phyloP scores from a whole-genome alignment of 495 filamentous ascomycete species.

The Immersiella caudata region DNA sequence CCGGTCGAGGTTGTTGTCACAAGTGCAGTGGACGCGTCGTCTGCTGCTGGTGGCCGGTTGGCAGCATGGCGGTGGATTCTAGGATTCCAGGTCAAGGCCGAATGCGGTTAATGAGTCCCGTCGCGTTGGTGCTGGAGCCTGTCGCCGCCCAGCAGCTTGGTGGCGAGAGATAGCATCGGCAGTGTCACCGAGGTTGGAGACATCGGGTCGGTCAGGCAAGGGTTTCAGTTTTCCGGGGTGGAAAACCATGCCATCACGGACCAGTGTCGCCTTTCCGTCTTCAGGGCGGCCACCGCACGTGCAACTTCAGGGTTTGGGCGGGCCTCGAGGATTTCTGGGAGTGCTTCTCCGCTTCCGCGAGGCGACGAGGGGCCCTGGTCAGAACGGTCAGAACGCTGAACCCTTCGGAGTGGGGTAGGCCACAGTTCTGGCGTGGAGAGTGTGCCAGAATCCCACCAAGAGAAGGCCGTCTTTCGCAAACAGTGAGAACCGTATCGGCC shows the following conservation, averaged over 20 bases:
- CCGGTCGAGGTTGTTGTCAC: background rate
- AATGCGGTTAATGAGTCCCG: constrained; percentile 19
- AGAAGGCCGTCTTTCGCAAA: background rate
- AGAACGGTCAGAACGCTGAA: background rate
- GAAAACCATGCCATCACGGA: constrained; percentile 2
- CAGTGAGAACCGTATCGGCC: background rate
- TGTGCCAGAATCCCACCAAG: background rate
- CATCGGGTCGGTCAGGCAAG: constrained; percentile 3
- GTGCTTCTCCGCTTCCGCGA: constrained; percentile 22
- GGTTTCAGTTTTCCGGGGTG: constrained; percentile 9
- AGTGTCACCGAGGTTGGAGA: constrained; percentile 4
- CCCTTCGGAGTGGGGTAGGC: background rate
- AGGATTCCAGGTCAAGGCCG: background rate
- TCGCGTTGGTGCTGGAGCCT: constrained; percentile 16
- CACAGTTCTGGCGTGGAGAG: background rate
- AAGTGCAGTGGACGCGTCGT: background rate
- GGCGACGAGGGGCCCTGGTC: constrained; percentile 9
- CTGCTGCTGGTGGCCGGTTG: background rate
- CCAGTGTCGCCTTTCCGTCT: constrained; percentile 3
- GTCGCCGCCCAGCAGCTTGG: constrained; percentile 10
- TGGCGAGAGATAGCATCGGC: constrained; percentile 15
- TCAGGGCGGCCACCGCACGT: constrained; percentile 17
- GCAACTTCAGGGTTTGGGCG: background rate
- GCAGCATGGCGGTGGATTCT: constrained; percentile 1
- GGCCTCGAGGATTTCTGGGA: constrained; percentile 11